Conservation (phyloP, 768 basidiomycete genomes). For the Trametes cinnabarina region DNA sequence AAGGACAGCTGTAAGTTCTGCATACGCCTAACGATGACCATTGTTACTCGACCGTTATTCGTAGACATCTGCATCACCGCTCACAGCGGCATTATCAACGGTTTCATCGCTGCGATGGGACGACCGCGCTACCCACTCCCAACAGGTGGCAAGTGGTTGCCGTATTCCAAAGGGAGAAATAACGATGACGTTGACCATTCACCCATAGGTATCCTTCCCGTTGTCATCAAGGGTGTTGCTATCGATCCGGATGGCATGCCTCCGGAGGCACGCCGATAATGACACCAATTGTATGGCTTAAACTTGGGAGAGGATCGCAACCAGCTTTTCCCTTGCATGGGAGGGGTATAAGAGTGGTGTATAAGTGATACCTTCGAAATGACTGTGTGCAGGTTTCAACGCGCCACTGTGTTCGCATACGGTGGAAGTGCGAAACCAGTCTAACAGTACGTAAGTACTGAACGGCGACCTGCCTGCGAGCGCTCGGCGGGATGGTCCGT, state of each 20-base stretch:
- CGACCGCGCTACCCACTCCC: constrained; percentile 47
- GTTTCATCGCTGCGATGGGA: constrained; percentile 48
- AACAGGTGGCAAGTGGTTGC: constrained; percentile 62
- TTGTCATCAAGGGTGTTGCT: constrained; percentile 11
- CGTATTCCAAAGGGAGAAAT: too few relatives aligned
- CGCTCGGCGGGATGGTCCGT: constrained; percentile 18
- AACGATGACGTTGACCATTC: neutral
- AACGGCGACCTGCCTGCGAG: neutral
- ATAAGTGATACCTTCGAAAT: too few relatives aligned
- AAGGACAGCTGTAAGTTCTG: constrained; percentile 45
- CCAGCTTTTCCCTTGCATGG: too few relatives aligned
- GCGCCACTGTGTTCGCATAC: too few relatives aligned
- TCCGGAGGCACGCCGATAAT: too few relatives aligned
- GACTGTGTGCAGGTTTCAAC: too few relatives aligned
- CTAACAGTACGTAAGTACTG: neutral
- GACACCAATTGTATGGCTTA: neutral
- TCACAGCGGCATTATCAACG: constrained; percentile 62
- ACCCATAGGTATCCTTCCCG: constrained; percentile 15
- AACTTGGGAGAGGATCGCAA: too few relatives aligned
- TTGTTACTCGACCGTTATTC: neutral
- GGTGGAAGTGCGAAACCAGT: too few relatives aligned
- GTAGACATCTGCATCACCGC: constrained; percentile 66
- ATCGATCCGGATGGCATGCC: too few relatives aligned
- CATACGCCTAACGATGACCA: neutral
- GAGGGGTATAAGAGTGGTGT: too few relatives aligned